Evolutionary conservation across 1,284 basidiomycete species (phyloP).

Genomic region (Microbotryum silenes-acaulis): DNA sequence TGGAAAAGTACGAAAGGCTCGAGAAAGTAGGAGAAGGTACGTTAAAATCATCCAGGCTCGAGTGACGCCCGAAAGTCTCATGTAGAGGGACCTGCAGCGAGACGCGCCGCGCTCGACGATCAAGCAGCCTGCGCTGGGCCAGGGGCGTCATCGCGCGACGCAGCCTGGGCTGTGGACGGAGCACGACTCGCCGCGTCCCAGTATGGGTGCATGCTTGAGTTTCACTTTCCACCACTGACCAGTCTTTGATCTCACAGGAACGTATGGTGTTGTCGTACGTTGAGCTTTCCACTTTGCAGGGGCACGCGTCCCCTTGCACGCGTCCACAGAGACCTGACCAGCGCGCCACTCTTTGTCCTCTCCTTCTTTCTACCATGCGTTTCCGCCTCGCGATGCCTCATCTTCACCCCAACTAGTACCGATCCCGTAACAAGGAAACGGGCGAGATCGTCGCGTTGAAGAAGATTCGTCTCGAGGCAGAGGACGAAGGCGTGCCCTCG

Average conservation of each 20-base stretch:
- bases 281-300: not conserved
- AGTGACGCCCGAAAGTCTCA: not conserved
- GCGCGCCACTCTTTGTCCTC: not conserved
- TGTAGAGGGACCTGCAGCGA: not conserved
- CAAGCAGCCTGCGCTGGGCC: not conserved
- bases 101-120: not conserved
- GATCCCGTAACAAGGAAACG: constrained; percentile 44
- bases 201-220: too few species aligned
- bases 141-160: not conserved
- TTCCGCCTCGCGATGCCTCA: too few species aligned
- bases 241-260: constrained; percentile 53
- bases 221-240: not conserved
- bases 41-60: not conserved
- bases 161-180: not conserved
- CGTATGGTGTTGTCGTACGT: constrained; percentile 92
- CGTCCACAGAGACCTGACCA: not conserved
- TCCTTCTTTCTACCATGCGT: not conserved
- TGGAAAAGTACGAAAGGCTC: constrained; percentile 37
- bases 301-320: not conserved
- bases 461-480: constrained; percentile 95
- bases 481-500: constrained; percentile 94
- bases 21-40: constrained; percentile 37
- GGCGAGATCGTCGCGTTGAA: constrained; percentile 84
- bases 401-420: constrained; percentile 30
- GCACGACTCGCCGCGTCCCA: constrained; percentile 3